phyloP scores from a whole-genome alignment of 1,284 basidiomycete genomes.

The Naganishia cerealis region DNA sequence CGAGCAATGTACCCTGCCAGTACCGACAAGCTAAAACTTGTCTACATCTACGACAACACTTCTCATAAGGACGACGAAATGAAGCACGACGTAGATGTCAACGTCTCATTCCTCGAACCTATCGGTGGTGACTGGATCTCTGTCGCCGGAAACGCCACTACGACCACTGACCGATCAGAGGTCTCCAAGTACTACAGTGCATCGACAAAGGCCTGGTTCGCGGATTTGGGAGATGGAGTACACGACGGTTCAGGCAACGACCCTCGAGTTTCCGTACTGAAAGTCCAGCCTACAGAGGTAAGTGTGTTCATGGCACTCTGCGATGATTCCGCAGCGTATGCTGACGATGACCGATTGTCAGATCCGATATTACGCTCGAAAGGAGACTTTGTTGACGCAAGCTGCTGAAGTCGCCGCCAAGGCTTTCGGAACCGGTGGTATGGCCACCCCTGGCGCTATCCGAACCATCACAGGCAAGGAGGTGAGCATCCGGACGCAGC shows the following conservation, averaged over 20 bases:
- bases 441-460: conserved; percentile 65
- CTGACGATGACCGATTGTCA: conserved; percentile 29
- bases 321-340: not conserved
- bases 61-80: conserved; percentile 77
- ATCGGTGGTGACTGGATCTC: conserved; percentile 79
- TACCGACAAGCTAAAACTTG: conserved; percentile 29
- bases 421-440: conserved; percentile 60
- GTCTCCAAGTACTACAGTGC: conserved; percentile 71
- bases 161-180: conserved; percentile 62
- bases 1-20: conserved; percentile 34
- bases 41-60: conserved; percentile 60
- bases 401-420: conserved; percentile 61
- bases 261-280: conserved; percentile 75
- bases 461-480: conserved; percentile 65
- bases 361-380: conserved; percentile 73
- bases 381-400: conserved; percentile 57
- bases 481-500: conserved; percentile 48
- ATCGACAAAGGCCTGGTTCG: conserved; percentile 74
- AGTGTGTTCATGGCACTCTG: conserved; percentile 17
- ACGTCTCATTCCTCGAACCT: conserved; percentile 74
- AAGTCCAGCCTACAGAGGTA: conserved; percentile 73
- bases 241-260: conserved; percentile 79
- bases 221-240: conserved; percentile 79
- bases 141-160: conserved; percentile 68
- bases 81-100: conserved; percentile 71